Conservation (phyloP, 345 rosid species). For the Chamaenerion angustifolium region DNA sequence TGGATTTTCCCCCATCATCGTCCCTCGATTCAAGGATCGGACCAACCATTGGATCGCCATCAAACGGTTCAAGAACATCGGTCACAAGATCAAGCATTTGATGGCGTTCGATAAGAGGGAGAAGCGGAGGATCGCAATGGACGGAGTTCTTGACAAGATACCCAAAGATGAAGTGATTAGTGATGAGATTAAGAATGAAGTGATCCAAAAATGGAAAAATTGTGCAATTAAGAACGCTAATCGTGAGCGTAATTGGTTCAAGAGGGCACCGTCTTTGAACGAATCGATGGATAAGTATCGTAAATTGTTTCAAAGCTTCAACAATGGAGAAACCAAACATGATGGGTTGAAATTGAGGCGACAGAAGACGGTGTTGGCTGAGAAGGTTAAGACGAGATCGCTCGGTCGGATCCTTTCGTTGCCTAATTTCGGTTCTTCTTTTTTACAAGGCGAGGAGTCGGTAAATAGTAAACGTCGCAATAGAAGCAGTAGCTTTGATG, state of each 20-base stretch:
- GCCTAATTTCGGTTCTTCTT: slow-evolving; percentile 39
- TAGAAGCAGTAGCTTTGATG: slow-evolving; percentile 4
- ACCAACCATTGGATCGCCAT: slow-evolving; percentile 28
- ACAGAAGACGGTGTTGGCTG: slow-evolving; percentile 18
- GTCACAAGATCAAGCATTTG: slow-evolving; percentile 50
- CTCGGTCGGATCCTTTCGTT: slow-evolving; percentile 48
- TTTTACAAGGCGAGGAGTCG: slow-evolving; percentile 10
- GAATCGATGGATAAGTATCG: slow-evolving; percentile 51
- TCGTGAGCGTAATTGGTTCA: slow-evolving; percentile 13
- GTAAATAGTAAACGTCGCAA: not conserved
- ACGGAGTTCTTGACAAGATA: slow-evolving; percentile 65
- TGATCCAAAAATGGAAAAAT: slow-evolving; percentile 20
- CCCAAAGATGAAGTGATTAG: slow-evolving; percentile 46
- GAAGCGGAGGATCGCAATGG: slow-evolving; percentile 60
- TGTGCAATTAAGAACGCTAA: slow-evolving; percentile 5
- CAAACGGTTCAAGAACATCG: slow-evolving; percentile 54
- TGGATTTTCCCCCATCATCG: slow-evolving; percentile 19
- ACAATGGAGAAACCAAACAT: slow-evolving; percentile 32
- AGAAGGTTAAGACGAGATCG: slow-evolving; percentile 12
- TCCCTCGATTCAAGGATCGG: slow-evolving; percentile 16
- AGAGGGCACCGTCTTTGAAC: slow-evolving; percentile 40
- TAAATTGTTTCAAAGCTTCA: slow-evolving; percentile 42
- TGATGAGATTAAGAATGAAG: slow-evolving; percentile 33
- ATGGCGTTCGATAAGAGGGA: slow-evolving; percentile 46
- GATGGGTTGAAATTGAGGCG: slow-evolving; percentile 15